Evolutionary conservation across 192 early-diverging fungal species (phyloP).

Genomic region (Mortierella alpina): DNA sequence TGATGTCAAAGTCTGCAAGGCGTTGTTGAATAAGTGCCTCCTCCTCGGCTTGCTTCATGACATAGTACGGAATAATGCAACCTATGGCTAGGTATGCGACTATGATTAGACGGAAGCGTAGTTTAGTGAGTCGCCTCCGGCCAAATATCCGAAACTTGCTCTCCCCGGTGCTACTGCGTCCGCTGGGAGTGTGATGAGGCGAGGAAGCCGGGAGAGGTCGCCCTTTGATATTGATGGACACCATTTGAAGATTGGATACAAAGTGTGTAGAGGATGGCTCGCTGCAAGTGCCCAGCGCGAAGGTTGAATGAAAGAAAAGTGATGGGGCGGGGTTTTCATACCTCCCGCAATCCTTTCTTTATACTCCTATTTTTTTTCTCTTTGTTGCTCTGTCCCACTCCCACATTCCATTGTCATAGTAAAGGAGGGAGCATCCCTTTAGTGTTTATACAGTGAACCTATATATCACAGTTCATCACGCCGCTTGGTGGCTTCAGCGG

Average conservation of each 20-base stretch:
- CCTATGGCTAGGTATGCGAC: constrained; percentile 27
- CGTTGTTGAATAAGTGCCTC: constrained; percentile 14
- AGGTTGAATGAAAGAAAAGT: neutral
- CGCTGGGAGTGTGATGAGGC: constrained; percentile 1
- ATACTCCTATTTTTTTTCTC: no score
- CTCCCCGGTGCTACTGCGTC: neutral
- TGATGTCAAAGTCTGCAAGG: neutral
- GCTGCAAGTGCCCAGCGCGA: neutral
- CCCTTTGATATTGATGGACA: constrained; percentile 13
- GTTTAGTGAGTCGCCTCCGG: constrained; percentile 21
- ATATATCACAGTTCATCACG: constrained; percentile 11
- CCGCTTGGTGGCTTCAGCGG: neutral
- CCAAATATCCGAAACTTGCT: constrained; percentile 26
- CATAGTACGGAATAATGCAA: constrained; percentile 47
- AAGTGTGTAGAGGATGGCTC: neutral
- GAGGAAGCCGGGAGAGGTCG: constrained; percentile 15
- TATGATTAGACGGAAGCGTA: constrained; percentile 22
- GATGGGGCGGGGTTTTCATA: neutral
- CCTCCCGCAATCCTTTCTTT: neutral
- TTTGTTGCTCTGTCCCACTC: no score
- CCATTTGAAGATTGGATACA: constrained; percentile 21
- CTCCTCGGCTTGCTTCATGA: constrained; percentile 45
- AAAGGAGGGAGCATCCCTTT: neutral
- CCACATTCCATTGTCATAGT: neutral
- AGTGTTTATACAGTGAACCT: neutral